phyloP scores from a whole-genome alignment of 2,329 filamentous ascomycete genomes.

The Neopestalotiopsis rosae region DNA sequence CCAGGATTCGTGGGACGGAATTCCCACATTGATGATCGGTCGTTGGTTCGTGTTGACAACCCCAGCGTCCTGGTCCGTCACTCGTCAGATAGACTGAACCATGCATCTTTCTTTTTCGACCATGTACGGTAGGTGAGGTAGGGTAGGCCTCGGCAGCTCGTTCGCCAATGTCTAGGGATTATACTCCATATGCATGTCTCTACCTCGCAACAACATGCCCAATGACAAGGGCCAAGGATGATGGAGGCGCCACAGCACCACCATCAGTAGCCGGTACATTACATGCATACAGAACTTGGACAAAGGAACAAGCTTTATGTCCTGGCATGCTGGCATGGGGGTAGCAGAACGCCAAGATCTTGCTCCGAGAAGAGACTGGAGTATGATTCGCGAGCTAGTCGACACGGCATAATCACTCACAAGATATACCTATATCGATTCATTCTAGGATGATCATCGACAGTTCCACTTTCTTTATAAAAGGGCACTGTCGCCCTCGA shows the following conservation, averaged over 20 bases:
- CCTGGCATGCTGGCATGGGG: background rate
- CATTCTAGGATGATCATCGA: background rate
- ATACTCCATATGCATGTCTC: background rate
- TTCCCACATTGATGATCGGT: background rate
- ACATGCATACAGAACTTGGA: background rate
- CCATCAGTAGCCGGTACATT: background rate
- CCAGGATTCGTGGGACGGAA: constrained; percentile 9
- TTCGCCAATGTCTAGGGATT: background rate
- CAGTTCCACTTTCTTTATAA: background rate
- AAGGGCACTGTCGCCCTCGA: background rate
- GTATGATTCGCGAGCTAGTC: background rate
- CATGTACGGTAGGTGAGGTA: background rate
- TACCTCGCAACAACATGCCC: constrained; percentile 5
- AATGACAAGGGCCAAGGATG: constrained; percentile 11
- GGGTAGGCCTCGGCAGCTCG: background rate
- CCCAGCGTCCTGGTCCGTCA: background rate
- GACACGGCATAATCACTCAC: background rate
- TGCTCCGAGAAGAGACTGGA: background rate
- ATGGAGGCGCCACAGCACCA: background rate
- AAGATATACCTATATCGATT: background rate
- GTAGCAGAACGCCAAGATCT: constrained; percentile 2
- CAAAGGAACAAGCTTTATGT: constrained; percentile 8
- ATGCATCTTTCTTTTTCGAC: background rate
- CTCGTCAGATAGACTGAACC: constrained; percentile 2
- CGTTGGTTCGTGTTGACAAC: background rate